phyloP scores from a whole-genome alignment of 768 basidiomycete genomes.

The Termitomyces sp. region DNA sequence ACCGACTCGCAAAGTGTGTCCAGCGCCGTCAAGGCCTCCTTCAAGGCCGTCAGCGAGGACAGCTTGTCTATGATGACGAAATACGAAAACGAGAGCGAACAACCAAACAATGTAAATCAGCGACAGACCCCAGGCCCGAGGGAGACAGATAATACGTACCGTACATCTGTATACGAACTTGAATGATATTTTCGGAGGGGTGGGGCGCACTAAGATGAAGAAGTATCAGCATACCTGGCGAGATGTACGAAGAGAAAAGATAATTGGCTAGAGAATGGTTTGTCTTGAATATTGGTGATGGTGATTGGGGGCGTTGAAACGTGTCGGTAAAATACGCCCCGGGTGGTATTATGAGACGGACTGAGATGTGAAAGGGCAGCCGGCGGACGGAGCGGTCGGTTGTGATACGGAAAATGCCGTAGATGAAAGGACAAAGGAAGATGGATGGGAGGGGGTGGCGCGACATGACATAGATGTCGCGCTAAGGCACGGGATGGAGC shows the following conservation, averaged over 20 bases:
- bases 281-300: no score
- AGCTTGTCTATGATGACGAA: conserved; percentile 72
- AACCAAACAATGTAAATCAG: no score
- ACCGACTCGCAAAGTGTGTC: conserved; percentile 71
- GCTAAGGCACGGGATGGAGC: no score
- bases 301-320: background rate
- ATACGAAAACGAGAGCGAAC: background rate
- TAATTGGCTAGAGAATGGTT: no score
- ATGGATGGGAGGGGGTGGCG: background rate
- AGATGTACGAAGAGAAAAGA: no score
- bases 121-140: background rate
- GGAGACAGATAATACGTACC: conserved; percentile 44
- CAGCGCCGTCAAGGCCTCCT: conserved; percentile 70
- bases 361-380: background rate
- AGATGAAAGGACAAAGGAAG: background rate
- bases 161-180: conserved; percentile 99
- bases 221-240: background rate
- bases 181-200: conserved; percentile 95
- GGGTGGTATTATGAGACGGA: background rate
- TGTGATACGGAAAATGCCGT: no score
- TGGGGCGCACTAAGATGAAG: conserved; percentile 73
- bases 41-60: conserved; percentile 80
- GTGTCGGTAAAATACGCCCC: conserved; percentile 1
- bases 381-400: background rate
- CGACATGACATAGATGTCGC: no score